phyloP scores from a whole-genome alignment of 2,329 filamentous ascomycete species.

The Arthrocladium fulminans region DNA sequence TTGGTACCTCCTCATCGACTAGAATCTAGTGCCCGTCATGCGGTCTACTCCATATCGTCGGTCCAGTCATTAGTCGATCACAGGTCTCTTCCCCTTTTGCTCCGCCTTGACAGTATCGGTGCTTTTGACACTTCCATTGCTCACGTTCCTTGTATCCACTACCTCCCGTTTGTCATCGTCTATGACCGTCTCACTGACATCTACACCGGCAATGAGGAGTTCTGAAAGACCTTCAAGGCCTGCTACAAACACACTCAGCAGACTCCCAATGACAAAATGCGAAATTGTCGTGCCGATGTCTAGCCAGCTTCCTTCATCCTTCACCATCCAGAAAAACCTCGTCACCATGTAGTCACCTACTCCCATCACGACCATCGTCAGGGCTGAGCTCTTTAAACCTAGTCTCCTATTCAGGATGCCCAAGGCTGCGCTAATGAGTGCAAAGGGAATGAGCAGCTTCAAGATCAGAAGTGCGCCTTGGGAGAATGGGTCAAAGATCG shows the following conservation, averaged over 20 bases:
- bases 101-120: not conserved
- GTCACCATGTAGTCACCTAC: slow-evolving; percentile 85
- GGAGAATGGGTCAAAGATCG: slow-evolving; percentile 86
- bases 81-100: not conserved
- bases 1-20: too few species aligned
- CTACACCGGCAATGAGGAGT: slow-evolving; percentile 69
- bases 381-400: slow-evolving; percentile 72
- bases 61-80: slow-evolving; percentile 3
- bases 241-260: slow-evolving; percentile 84
- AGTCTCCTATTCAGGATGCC: slow-evolving; percentile 80
- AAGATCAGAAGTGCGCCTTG: slow-evolving; percentile 79
- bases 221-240: slow-evolving; percentile 78
- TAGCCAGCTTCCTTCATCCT: slow-evolving; percentile 92
- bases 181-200: slow-evolving; percentile 34
- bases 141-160: slow-evolving; percentile 1
- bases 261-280: slow-evolving; percentile 87
- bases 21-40: too few species aligned
- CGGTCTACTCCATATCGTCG: too few species aligned
- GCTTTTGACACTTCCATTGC: not conserved
- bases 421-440: slow-evolving; percentile 83
- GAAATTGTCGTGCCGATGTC: slow-evolving; percentile 96
- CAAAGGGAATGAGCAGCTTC: slow-evolving; percentile 90
- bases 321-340: slow-evolving; percentile 96
- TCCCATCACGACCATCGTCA: slow-evolving; percentile 93
- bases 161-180: slow-evolving; percentile 2